Evolutionary conservation across 495 filamentous ascomycete species (phyloP), one percentile per base, ranked within the genome.

Genomic region (Emericellopsis terricola): DNA sequence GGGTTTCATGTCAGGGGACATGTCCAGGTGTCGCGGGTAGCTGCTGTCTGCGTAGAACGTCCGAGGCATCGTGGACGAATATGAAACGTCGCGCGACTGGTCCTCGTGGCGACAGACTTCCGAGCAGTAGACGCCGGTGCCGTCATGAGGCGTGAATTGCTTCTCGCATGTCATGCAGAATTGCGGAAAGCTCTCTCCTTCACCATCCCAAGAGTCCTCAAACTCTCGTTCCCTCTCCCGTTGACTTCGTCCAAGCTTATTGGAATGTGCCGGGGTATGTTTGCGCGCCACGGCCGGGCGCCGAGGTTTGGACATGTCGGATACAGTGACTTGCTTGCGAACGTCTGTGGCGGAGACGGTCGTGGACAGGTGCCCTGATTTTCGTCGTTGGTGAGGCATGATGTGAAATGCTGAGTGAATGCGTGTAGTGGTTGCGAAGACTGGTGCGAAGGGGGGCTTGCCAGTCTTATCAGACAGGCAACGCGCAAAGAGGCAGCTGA

Each of bases 101-200:
- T 65, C 62, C 36, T 52, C 41, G 27, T 50, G 42, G 21, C 62
- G 62, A 46, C 62, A 65, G 59, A 51, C 44, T 36, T 63, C 60
- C 16, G 62, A 63, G 48, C 62, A 65, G 48, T 65, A 65, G 36
- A 64, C 36, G 28, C 47, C 47, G 31, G 49, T 54, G 21, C 62
- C 59, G 34, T 57, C 55, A 19, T 53, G 45, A 31, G 57, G 53
- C 37, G 55, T 40, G 41, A 64, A 64, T 39, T 62, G 56, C 48
- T 62, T 64, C 36, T 62, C 62, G 43, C 62, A 65, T n/a, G 55
- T 55, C 62, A 65, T 65, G 47, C 62, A 65, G 31, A 55, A 64
- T 47, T 62, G 56, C 11, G 62, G 62, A 36, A 65, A 65, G 49
- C 55, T 64, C 38, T 64, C 57, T 32, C 59, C 41, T 45, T 63